phyloP scores from a whole-genome alignment of 495 filamentous ascomycete genomes.

The Oleoguttula mirabilis region DNA sequence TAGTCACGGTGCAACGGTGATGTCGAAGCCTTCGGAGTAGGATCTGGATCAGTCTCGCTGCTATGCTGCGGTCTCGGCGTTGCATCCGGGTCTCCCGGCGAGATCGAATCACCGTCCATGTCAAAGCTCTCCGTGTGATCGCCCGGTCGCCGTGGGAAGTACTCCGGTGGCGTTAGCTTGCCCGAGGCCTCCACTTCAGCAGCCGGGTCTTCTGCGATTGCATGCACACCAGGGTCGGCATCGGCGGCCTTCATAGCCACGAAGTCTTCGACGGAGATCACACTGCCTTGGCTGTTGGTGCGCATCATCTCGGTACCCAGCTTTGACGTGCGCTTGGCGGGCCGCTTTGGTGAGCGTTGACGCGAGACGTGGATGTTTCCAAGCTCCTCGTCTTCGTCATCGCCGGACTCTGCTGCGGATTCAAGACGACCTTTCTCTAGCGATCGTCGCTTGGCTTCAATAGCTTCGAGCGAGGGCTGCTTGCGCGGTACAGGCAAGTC shows the following conservation, averaged over 20 bases:
- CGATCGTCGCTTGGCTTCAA: conserved; percentile 63
- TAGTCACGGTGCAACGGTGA: conserved; percentile 15
- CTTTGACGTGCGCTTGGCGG: conserved; percentile 49
- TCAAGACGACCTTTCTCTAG: conserved; percentile 65
- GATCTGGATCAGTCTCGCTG: conserved; percentile 15
- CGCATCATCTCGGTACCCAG: conserved; percentile 92
- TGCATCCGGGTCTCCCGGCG: conserved; percentile 5
- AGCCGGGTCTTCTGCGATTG: conserved; percentile 21
- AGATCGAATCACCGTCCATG: conserved; percentile 20
- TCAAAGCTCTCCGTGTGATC: conserved; percentile 30
- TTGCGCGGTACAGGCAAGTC: conserved; percentile 40
- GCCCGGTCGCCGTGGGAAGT: conserved; percentile 30
- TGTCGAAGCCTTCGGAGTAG: conserved; percentile 16
- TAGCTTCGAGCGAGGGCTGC: conserved; percentile 64
- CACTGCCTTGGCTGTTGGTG: conserved; percentile 80
- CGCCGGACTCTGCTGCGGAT: conserved; percentile 75
- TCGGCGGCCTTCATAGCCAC: conserved; percentile 21
- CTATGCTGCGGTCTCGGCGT: conserved; percentile 16
- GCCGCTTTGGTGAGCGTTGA: conserved; percentile 44
- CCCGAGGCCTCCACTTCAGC: conserved; percentile 18
- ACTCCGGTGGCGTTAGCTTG: conserved; percentile 34
- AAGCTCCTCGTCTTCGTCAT: conserved; percentile 91
- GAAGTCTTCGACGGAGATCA: conserved; percentile 41
- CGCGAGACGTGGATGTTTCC: conserved; percentile 40
- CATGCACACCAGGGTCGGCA: conserved; percentile 17